Conservation (phyloP, 139 green algal species). For the Auxenochlorella protothecoides region DNA sequence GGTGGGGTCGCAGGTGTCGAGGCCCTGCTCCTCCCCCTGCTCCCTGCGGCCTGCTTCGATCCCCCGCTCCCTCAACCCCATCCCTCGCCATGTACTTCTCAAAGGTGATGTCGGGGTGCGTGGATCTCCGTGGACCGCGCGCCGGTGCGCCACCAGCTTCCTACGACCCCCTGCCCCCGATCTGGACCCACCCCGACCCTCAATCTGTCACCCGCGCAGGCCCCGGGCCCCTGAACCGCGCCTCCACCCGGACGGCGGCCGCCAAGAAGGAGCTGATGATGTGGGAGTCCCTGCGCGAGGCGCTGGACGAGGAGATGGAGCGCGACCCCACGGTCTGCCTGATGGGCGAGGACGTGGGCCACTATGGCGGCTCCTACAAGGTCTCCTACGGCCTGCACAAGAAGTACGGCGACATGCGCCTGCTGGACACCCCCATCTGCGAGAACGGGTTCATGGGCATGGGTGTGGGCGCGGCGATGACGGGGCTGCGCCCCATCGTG, state of each 20-base stretch:
- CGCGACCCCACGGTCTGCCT: slow-evolving; percentile 77
- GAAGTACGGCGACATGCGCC: slow-evolving; percentile 88
- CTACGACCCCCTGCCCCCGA: not conserved
- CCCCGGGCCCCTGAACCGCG: too few relatives aligned
- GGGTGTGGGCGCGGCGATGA: slow-evolving; percentile 93
- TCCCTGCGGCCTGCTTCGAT: too few relatives aligned
- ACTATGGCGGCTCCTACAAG: slow-evolving; percentile 95
- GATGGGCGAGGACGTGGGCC: slow-evolving; percentile 90
- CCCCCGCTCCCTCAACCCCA: too few relatives aligned
- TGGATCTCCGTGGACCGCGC: too few relatives aligned
- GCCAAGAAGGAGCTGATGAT: slow-evolving; percentile 71
- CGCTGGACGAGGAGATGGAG: slow-evolving; percentile 92
- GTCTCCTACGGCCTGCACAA: slow-evolving; percentile 84
- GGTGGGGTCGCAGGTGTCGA: too few relatives aligned
- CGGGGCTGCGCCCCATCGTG: slow-evolving; percentile 84
- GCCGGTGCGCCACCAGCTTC: not conserved
- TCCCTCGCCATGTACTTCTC: too few relatives aligned
- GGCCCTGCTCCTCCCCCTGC: too few relatives aligned
- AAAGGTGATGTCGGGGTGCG: too few relatives aligned
- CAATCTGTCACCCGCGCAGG: too few relatives aligned
- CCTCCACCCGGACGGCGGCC: too few relatives aligned
- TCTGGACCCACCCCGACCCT: not conserved
- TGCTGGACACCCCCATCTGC: slow-evolving; percentile 94
- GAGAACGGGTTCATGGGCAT: slow-evolving; percentile 82
- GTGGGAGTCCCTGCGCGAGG: slow-evolving; percentile 87